Percentiles rank a stretch among this genome's conserved stretches.
phyloP scores from a whole-genome alignment of 192 early-diverging fungal genomes.

The Coemansia sp. region DNA sequence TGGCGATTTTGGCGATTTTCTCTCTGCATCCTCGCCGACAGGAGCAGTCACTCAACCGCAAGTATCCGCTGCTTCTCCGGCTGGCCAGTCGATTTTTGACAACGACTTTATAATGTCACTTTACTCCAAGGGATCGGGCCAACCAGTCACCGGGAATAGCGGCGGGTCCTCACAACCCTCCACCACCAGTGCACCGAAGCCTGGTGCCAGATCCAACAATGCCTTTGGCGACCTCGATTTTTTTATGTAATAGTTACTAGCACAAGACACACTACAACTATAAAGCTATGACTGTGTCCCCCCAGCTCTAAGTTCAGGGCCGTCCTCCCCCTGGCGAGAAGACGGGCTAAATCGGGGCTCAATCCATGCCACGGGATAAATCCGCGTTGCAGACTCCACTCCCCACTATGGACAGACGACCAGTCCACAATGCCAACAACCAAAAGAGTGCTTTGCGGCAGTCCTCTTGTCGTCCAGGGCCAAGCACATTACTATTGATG shows the following conservation, averaged over 20 bases:
- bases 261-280: too few species aligned
- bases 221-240: slow-evolving; percentile 28
- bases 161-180: not conserved
- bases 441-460: too few species aligned
- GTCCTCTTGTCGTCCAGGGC: too few species aligned
- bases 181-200: slow-evolving; percentile 5
- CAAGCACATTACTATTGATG: too few species aligned
- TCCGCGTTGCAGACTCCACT: too few species aligned
- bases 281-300: too few species aligned
- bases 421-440: too few species aligned
- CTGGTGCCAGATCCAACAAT: slow-evolving; percentile 4
- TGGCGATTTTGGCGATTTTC: slow-evolving; percentile 54
- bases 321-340: too few species aligned
- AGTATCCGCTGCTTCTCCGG: slow-evolving; percentile 1
- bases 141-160: not conserved
- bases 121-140: slow-evolving; percentile 23
- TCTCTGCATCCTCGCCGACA: slow-evolving; percentile 24
- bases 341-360: too few species aligned
- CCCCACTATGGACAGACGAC: too few species aligned
- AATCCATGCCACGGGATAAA: too few species aligned
- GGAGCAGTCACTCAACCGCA: not conserved
- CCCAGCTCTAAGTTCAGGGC: too few species aligned
- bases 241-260: slow-evolving; percentile 23
- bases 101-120: slow-evolving; percentile 54
- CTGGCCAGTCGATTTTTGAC: slow-evolving; percentile 27